Conservation (phyloP, 2,329 filamentous ascomycete genomes). For the Colletotrichum tropicicola region DNA sequence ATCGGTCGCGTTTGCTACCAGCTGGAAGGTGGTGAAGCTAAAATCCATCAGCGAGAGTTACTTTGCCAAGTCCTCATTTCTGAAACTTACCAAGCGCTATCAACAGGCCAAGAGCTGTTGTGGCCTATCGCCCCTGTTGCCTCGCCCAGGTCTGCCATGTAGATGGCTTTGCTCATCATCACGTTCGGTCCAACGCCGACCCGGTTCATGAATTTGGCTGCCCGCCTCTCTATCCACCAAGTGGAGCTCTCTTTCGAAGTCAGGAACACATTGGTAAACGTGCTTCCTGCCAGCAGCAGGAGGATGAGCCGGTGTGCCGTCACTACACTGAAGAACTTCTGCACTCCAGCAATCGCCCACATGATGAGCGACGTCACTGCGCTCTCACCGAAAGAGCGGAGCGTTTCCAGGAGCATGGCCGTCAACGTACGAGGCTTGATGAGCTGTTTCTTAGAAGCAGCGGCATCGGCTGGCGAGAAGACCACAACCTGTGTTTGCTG, state of each 20-base stretch:
- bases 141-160: constrained; percentile 81
- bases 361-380: constrained; percentile 80
- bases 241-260: constrained; percentile 76
- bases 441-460: constrained; percentile 62
- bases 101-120: constrained; percentile 46
- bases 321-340: constrained; percentile 72
- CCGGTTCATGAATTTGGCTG: constrained; percentile 81
- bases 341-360: constrained; percentile 74
- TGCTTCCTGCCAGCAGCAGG: constrained; percentile 72
- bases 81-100: constrained; percentile 58
- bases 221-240: constrained; percentile 89
- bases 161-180: constrained; percentile 87
- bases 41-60: neutral
- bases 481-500: constrained; percentile 71
- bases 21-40: constrained; percentile 69
- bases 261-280: constrained; percentile 77
- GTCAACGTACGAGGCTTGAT: constrained; percentile 71
- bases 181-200: constrained; percentile 82
- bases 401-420: constrained; percentile 76
- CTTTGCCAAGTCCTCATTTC: neutral
- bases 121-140: constrained; percentile 52
- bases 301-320: constrained; percentile 81
- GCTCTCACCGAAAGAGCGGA: constrained; percentile 78
- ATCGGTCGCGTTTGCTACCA: constrained; percentile 66
- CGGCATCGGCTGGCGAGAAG: constrained; percentile 60